Base-by-base conservation (phyloP, 1,284 basidiomycete species). In the Calocybe gambosa region DNA sequence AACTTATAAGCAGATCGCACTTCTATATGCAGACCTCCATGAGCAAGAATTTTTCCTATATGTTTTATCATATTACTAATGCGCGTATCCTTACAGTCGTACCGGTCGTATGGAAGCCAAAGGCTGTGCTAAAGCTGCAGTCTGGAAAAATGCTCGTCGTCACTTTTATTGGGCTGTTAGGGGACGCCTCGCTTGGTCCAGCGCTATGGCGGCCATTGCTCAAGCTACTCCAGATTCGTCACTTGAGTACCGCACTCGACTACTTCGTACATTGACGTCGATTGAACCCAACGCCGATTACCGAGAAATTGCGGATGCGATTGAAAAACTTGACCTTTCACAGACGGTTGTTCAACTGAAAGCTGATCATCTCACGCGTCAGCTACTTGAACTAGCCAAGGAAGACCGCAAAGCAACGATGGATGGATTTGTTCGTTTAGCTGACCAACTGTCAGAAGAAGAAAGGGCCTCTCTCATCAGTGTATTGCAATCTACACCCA, bases 81-180 rank as follows among this genome's bases (percentile, higher is more conserved):
- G 19, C 45, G 52, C 50, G 52, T 58, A 3, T 31, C 6, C 29
- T 9, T 9, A 3, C 28, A 95, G 94, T 69, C 89, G 93, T 47
- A 80, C 85, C 37, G 94, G 93, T 50, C 90, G 95, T 50, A 98
- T 99, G 95, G 90, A 96, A 69, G 94, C 94, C 21, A 98, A 98
- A 70, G 94, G 93, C 15, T 96, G 88, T 62, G 93, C 87, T 37
- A 88, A 79, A 60, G 76, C 81, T 25, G 81, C 79, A 49, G 80
- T 84, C 48, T 96, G 94, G 93, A 86, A 87, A 64, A 80, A 92
- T 52, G 84, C 93, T 39, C 85, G 95, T 52, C 78, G 91, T 53
- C 82, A 87, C 65, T 98, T 99, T 80, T 99, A 97, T 75, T 95
- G 92, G 93, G 85, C 91, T 45, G 76, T 94, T 40, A 86, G 93